These are phyloP conservation scores for Echinochloa phyllopogon DNA, from an alignment of 176 grass and related monocot species.

Conservation along the genomic window DNA sequence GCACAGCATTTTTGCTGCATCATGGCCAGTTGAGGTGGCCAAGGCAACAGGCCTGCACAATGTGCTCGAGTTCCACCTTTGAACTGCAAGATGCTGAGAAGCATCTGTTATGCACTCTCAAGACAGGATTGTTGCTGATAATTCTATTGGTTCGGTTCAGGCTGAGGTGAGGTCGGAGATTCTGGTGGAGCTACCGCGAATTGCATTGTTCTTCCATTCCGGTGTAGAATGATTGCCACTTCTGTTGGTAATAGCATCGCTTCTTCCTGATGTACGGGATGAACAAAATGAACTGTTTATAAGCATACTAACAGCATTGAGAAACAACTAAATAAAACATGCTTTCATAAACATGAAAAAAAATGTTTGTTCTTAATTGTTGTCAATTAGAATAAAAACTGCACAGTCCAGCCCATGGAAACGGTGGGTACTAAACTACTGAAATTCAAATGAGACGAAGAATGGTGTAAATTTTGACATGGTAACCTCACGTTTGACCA, in stretches of 20 bases:
- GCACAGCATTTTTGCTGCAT: constrained; percentile 28
- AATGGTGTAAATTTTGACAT: neutral
- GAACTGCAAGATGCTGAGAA: constrained; percentile 7
- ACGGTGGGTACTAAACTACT: neutral
- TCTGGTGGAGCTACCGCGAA: constrained; percentile 63
- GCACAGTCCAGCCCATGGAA: neutral
- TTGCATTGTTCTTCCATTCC: constrained; percentile 62
- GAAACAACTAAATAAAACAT: constrained; percentile 5
- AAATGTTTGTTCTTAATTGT: neutral
- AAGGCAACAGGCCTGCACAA: constrained; percentile 14
- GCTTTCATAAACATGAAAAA: neutral
- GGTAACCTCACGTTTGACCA: constrained; percentile 9
- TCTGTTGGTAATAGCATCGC: constrained; percentile 64
- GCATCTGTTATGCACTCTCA: neutral
- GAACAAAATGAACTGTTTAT: constrained; percentile 14
- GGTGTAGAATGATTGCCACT: constrained; percentile 77
- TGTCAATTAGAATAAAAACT: neutral
- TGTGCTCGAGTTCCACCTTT: constrained; percentile 20
- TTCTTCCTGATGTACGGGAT: constrained; percentile 56
- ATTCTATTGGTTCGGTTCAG: constrained; percentile 55
- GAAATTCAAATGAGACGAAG: neutral
- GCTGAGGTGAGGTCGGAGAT: constrained; percentile 48
- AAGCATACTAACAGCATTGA: neutral
- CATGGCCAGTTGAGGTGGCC: neutral
- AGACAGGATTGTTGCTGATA: neutral